Percentiles rank a stretch among this genome's conserved stretches.
These are phyloP conservation scores for Lactarius deliciosus DNA, from an alignment of 768 basidiomycete species.

Conservation along the genomic window DNA sequence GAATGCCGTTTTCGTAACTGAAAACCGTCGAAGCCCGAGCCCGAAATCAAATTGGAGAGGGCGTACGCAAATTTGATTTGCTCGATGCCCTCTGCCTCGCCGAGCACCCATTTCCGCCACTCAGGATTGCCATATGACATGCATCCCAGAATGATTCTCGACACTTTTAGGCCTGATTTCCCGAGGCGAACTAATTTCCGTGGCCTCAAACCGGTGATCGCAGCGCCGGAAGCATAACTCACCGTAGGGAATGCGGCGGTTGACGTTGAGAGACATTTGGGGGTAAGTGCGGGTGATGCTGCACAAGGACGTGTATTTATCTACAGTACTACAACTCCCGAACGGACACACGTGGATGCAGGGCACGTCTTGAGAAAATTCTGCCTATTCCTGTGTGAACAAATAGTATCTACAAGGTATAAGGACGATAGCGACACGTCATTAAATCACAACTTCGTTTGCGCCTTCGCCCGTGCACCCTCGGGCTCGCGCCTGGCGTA, in stretches of 20 bases:
- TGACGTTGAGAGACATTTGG: slow-evolving; percentile 14
- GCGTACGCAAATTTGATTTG: slow-evolving; percentile 47
- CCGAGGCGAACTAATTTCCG: slow-evolving; percentile 33
- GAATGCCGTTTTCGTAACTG: slow-evolving; percentile 45
- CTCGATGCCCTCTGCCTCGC: slow-evolving; percentile 39
- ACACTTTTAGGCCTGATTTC: slow-evolving; percentile 35
- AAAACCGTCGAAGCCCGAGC: not conserved
- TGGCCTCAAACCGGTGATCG: not conserved
- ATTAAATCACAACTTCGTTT: slow-evolving; percentile 6
- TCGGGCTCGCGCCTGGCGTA: not conserved
- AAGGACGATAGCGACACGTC: not conserved
- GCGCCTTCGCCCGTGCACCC: not conserved
- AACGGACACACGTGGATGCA: not conserved
- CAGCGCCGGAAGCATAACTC: not conserved
- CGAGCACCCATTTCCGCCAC: slow-evolving; percentile 42
- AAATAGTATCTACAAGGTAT: not conserved
- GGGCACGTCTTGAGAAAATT: too few relatives aligned
- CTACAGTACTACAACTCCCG: not conserved
- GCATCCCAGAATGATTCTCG: slow-evolving; percentile 38
- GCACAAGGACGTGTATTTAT: not conserved
- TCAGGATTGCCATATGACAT: slow-evolving; percentile 37
- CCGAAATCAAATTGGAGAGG: not conserved
- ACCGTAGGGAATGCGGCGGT: slow-evolving; percentile 20
- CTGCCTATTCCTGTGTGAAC: not conserved
- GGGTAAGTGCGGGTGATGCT: not conserved